These are phyloP conservation scores for Dryas alaskensis DNA, from an alignment of 306 rosid species.

Conservation along the genomic window DNA sequence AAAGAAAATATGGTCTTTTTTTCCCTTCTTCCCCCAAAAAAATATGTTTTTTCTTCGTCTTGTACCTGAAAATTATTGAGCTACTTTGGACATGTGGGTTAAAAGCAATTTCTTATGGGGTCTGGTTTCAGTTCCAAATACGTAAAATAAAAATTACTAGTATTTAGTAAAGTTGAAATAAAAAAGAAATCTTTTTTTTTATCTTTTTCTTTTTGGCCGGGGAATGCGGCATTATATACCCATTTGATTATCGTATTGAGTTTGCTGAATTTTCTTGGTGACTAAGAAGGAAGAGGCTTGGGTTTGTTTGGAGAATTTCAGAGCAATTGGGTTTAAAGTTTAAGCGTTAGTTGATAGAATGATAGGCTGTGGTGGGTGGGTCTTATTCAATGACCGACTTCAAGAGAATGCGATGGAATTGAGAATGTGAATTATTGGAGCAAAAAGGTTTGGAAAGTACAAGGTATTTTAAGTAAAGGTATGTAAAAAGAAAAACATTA, in stretches of 20 bases:
- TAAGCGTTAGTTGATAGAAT: slow-evolving; percentile 31
- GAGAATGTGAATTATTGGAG: slow-evolving; percentile 32
- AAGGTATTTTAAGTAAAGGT: background rate
- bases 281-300: slow-evolving; percentile 16
- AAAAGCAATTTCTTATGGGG: background rate
- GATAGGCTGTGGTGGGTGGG: slow-evolving; percentile 40
- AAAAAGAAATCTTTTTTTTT: slow-evolving; percentile 1
- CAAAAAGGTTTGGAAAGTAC: slow-evolving; percentile 20
- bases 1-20: slow-evolving; percentile 15
- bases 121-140: background rate
- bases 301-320: slow-evolving; percentile 22
- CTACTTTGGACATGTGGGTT: background rate
- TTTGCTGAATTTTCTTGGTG: slow-evolving; percentile 5
- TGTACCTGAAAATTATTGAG: background rate
- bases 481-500: slow-evolving; percentile 2
- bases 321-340: slow-evolving; percentile 20
- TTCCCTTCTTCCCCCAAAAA: background rate
- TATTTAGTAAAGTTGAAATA: background rate
- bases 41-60: background rate
- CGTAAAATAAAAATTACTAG: background rate
- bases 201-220: background rate
- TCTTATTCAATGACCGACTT: slow-evolving; percentile 38
- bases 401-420: slow-evolving; percentile 18
- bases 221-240: background rate
- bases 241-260: background rate